Evolutionary conservation across 1,139 yeast genomes (phyloP).

Genomic region (Kodamaea sp.): DNA sequence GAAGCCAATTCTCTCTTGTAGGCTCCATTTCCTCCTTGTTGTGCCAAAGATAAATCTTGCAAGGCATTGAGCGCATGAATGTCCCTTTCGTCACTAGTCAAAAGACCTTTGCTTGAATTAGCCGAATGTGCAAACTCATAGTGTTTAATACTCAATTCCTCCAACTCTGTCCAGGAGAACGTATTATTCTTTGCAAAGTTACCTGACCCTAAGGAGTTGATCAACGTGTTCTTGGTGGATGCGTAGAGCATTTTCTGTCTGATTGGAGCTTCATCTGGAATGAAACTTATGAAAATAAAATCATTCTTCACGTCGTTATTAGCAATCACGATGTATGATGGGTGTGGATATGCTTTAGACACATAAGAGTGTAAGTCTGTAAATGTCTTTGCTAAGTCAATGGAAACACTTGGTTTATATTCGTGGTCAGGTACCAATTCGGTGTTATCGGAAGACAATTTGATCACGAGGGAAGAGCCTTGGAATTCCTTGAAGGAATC

Average conservation of each 20-base stretch:
- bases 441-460: conserved; percentile 47
- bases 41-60: conserved; percentile 30
- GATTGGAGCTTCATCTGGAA: conserved; percentile 85
- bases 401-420: conserved; percentile 15
- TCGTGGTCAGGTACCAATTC: conserved; percentile 40
- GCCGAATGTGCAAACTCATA: conserved; percentile 37
- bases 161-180: conserved; percentile 57
- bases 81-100: conserved; percentile 63
- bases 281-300: conserved; percentile 71
- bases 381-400: conserved; percentile 37
- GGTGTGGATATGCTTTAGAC: conserved; percentile 43
- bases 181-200: conserved; percentile 52
- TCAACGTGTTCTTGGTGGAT: conserved; percentile 75
- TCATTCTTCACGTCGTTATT: conserved; percentile 28
- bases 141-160: conserved; percentile 58
- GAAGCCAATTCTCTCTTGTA: conserved; percentile 38
- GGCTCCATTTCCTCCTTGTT: conserved; percentile 15
- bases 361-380: conserved; percentile 34
- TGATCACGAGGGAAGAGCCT: conserved; percentile 35
- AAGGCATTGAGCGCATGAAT: conserved; percentile 47
- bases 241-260: conserved; percentile 93
- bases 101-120: conserved; percentile 42
- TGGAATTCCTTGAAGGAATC: conserved; percentile 28
- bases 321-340: conserved; percentile 60
- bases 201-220: conserved; percentile 70